These are phyloP conservation scores for Vigna angularis DNA, from an alignment of 306 rosid genomes.

Conservation along the genomic window DNA sequence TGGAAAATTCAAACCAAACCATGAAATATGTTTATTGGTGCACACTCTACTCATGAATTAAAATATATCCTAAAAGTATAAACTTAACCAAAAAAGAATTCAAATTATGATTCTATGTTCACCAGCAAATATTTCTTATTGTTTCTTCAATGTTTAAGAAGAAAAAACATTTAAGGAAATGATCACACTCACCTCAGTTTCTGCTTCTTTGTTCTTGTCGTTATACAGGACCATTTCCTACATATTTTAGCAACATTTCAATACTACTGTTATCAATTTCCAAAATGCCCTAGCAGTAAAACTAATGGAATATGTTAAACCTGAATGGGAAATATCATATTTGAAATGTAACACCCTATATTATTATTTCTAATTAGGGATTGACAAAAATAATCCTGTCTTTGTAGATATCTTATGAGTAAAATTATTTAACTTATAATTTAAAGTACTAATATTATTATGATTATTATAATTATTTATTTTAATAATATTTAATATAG, in stretches of 20 bases:
- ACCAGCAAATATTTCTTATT: background rate
- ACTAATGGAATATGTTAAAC: background rate
- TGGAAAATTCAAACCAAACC: background rate
- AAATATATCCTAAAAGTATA: too few relatives aligned
- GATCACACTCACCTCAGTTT: background rate
- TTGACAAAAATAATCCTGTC: too few relatives aligned
- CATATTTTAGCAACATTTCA: background rate
- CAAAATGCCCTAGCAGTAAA: background rate
- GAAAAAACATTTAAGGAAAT: background rate
- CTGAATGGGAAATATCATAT: background rate
- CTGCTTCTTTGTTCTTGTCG: background rate
- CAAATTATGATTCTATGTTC: background rate
- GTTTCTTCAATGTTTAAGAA: too few relatives aligned
- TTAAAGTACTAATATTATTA: too few relatives aligned
- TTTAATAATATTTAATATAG: too few relatives aligned
- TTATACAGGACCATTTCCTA: background rate
- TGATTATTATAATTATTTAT: too few relatives aligned
- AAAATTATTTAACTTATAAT: too few relatives aligned
- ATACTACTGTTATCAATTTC: background rate
- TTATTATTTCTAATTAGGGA: too few relatives aligned
- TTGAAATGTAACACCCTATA: too few relatives aligned
- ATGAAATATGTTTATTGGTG: background rate
- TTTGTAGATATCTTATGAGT: too few relatives aligned
- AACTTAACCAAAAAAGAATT: background rate
- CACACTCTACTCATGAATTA: too few relatives aligned